These are phyloP conservation scores for Eucalyptus camaldulensis DNA, from an alignment of 345 rosid species.

Conservation along the genomic window DNA sequence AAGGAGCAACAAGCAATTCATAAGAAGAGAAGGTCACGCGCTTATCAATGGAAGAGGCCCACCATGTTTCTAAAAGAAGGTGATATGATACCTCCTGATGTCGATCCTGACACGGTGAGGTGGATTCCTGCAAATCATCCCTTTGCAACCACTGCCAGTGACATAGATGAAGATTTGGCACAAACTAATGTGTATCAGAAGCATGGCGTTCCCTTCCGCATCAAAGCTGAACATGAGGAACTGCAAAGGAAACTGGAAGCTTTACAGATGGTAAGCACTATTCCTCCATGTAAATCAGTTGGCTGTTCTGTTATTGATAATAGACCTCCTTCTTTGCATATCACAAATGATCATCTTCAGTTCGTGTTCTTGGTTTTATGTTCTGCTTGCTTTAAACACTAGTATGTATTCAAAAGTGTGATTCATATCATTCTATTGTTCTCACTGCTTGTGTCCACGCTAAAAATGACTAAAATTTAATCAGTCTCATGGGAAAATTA, in stretches of 20 bases:
- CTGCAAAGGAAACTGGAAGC: slow-evolving; percentile 81
- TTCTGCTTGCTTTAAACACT: not conserved
- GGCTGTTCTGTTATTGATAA: not conserved
- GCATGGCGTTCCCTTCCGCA: slow-evolving; percentile 89
- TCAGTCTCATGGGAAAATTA: not conserved
- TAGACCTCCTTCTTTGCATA: not conserved
- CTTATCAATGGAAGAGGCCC: slow-evolving; percentile 96
- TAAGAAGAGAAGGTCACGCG: slow-evolving; percentile 89
- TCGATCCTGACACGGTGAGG: slow-evolving; percentile 84
- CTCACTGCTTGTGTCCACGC: not conserved
- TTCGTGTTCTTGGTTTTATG: not conserved
- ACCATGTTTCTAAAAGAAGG: slow-evolving; percentile 88
- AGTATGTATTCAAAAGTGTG: not conserved
- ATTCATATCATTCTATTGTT: not conserved
- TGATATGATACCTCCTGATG: slow-evolving; percentile 72
- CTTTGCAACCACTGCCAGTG: slow-evolving; percentile 80
- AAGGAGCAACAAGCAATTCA: slow-evolving; percentile 63
- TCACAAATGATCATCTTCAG: not conserved
- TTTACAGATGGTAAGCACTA: slow-evolving; percentile 46
- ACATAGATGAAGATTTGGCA: slow-evolving; percentile 83
- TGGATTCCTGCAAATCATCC: slow-evolving; percentile 99
- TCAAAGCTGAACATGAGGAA: slow-evolving; percentile 90
- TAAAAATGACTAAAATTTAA: not conserved
- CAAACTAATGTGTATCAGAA: slow-evolving; percentile 85
- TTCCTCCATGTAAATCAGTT: not conserved